These are phyloP conservation scores for Ilex paraguariensis DNA, from an alignment of 305 asterid genomes.

Conservation along the genomic window DNA sequence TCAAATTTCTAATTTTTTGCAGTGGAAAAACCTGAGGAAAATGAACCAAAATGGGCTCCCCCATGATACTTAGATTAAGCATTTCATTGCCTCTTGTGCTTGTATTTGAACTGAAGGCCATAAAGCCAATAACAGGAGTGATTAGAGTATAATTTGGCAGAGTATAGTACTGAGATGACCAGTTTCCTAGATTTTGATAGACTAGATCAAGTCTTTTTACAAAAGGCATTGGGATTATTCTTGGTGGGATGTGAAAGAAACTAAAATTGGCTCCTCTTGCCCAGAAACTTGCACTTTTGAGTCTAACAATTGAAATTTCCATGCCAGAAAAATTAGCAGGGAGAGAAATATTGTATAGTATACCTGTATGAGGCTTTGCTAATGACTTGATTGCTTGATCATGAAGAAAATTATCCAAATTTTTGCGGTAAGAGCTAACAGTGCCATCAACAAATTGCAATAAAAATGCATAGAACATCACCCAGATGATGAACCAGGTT, in stretches of 20 bases:
- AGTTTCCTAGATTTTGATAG: constrained; percentile 57
- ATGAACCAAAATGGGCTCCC: constrained; percentile 37
- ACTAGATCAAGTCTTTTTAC: constrained; percentile 51
- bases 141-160: constrained; percentile 45
- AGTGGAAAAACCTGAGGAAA: constrained; percentile 26
- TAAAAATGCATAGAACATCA: constrained; percentile 19
- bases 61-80: constrained; percentile 27
- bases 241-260: constrained; percentile 38
- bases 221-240: constrained; percentile 45
- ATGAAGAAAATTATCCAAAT: constrained; percentile 49
- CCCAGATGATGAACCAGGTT: constrained; percentile 22
- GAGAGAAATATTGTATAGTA: constrained; percentile 36
- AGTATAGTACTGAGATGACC: constrained; percentile 51
- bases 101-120: constrained; percentile 43
- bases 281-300: constrained; percentile 46
- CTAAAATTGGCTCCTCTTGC: constrained; percentile 37
- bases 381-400: constrained; percentile 30
- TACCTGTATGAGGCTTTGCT: constrained; percentile 40
- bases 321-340: constrained; percentile 57
- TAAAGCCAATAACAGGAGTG: constrained; percentile 65
- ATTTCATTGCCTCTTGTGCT: constrained; percentile 9
- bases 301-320: constrained; percentile 36
- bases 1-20: not conserved
- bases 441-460: constrained; percentile 21
- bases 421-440: constrained; percentile 13